A percentile compares a stretch with the other conserved stretches of the same genome.
These are phyloP conservation scores for Pyrus communis DNA, from an alignment of 306 rosid genomes.

Conservation along the genomic window DNA sequence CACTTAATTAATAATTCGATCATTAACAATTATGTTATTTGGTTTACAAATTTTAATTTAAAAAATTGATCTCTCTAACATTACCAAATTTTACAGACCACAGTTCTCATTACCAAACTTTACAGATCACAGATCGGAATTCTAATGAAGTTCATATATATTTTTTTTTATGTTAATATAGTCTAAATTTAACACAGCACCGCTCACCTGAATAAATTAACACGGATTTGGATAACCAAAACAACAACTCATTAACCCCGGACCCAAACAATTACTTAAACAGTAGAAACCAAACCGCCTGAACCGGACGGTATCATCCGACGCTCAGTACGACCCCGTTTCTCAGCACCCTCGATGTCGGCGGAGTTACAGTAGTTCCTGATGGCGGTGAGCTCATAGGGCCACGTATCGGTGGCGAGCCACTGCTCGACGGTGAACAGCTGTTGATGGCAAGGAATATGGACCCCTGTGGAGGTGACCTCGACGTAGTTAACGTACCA, in stretches of 20 bases:
- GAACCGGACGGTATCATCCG: constrained; percentile 6
- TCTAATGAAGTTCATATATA: not conserved
- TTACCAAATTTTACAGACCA: too few relatives aligned
- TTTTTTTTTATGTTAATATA: not conserved
- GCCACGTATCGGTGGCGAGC: constrained; percentile 66
- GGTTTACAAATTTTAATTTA: too few relatives aligned
- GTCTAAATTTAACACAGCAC: not conserved
- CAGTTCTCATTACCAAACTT: not conserved
- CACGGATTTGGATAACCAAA: not conserved
- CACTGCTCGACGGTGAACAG: constrained; percentile 67
- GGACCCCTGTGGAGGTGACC: constrained; percentile 62
- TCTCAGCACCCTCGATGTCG: not conserved
- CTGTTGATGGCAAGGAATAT: constrained; percentile 33
- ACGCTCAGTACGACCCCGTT: not conserved
- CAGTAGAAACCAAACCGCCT: not conserved
- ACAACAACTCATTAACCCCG: not conserved
- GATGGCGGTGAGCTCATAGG: constrained; percentile 50
- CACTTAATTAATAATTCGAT: too few relatives aligned
- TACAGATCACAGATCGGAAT: not conserved
- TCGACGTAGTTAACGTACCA: constrained; percentile 88
- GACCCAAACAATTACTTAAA: not conserved
- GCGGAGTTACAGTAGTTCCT: constrained; percentile 30
- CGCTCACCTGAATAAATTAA: not conserved
- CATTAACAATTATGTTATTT: too few relatives aligned
- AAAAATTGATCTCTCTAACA: too few relatives aligned